These are phyloP conservation scores for Zymoseptoria tritici DNA, from an alignment of 2,329 filamentous ascomycete species.

Conservation along the genomic window DNA sequence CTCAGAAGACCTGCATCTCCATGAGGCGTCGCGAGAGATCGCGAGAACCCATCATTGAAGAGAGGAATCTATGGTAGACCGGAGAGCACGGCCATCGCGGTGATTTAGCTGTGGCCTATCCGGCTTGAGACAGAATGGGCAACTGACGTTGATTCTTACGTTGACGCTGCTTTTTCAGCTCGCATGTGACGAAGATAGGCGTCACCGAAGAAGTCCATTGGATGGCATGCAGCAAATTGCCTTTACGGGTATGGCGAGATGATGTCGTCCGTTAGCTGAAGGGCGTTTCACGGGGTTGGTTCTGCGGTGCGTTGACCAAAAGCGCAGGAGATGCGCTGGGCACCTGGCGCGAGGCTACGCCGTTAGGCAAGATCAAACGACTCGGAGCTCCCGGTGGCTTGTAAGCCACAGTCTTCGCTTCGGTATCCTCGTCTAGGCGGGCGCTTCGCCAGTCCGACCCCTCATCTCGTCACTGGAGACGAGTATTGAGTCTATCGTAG, in stretches of 20 bases:
- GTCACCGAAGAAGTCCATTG: background rate
- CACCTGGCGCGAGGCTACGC: background rate
- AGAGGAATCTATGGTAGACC: background rate
- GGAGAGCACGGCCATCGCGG: background rate
- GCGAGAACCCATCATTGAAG: background rate
- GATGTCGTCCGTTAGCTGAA: background rate
- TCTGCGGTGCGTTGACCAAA: background rate
- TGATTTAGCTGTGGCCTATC: background rate
- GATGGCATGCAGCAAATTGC: background rate
- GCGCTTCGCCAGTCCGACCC: background rate
- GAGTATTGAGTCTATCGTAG: background rate
- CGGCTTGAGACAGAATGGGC: background rate
- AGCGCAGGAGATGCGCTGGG: background rate
- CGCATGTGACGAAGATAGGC: background rate
- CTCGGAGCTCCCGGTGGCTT: conserved; percentile 1
- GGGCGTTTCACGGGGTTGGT: background rate
- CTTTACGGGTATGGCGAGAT: background rate
- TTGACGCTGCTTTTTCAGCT: background rate
- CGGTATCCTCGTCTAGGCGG: background rate
- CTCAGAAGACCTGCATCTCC: background rate
- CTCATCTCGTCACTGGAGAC: background rate
- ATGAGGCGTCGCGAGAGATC: background rate
- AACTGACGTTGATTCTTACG: background rate
- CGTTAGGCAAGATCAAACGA: background rate
- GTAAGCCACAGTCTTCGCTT: background rate